Evolutionary conservation across 2,329 filamentous ascomycete genomes (phyloP), one percentile per base, ranked within the genome.

Genomic region (Alternaria burnsii): DNA sequence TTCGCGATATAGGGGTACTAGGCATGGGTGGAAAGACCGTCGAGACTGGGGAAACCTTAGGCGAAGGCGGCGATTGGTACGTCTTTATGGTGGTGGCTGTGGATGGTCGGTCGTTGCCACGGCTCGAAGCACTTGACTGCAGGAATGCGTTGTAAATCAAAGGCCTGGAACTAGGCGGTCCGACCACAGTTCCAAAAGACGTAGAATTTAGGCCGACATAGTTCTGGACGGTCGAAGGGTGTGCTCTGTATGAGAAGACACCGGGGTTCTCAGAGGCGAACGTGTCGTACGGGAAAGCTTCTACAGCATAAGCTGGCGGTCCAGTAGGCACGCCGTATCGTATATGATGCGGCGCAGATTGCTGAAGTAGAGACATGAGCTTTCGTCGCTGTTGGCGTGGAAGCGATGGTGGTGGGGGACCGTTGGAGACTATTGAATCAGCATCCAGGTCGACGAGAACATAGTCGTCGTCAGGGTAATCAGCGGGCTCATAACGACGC

Each of bases 401-500:
- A 24, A 99, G 84, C 43, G 89, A 85, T 47, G 87, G 86, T n/a
- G 94, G 93, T 59, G 89, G 87, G 61, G 88, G 86, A 6, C 88
- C 84, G 1, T 93, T 95, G 50, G 93, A 91, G 74, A 97, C 92
- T 62, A 99, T 94, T 16, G 89, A 89, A 78, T 99, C 92, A 76
- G 91, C 89, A 78, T 99, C 95, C 52, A 99, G 83, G 78, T 99
- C 95, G 36, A 98, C 93, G 16, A 98, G 84, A 18, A 98, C 94
- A 76, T 94, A 98, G 74, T 98, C 95, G 71, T 98, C 95, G 7
- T 97, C 93, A 0, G 95, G 95, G 42, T 98, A 86, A 69, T 93
- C 90, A 47, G 93, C 87, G 58, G 88, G 88, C 70, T 96, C 92
- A 75, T 98, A 98, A 58, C 94, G 88, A 67, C 94, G 88, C 80